Evolutionary conservation across 83 land plant genomes (phyloP).

Genomic region (Thuja plicata): DNA sequence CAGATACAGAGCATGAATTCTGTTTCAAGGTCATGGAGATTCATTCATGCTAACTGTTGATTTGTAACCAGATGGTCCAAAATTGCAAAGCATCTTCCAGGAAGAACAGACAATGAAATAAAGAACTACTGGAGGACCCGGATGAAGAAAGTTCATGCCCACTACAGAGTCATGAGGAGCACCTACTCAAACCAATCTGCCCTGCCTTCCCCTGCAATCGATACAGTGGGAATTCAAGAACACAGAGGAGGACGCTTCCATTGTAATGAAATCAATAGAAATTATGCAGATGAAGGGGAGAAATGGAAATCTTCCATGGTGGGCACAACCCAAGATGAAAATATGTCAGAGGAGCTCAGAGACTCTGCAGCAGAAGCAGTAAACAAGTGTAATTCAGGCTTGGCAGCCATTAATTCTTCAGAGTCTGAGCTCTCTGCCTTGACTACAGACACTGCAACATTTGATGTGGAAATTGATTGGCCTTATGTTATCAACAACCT

Average conservation of each 20-base stretch:
- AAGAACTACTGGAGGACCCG: slow-evolving; percentile 15
- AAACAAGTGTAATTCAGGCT: neutral
- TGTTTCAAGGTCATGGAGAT: too few species aligned
- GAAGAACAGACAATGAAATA: slow-evolving; percentile 14
- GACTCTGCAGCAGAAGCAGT: neutral
- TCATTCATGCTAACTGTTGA: too few species aligned
- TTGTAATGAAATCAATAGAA: neutral
- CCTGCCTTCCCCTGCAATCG: neutral
- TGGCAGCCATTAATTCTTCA: neutral
- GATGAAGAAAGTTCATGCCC: neutral
- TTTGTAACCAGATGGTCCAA: slow-evolving; percentile 7
- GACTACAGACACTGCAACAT: neutral
- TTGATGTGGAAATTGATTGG: neutral
- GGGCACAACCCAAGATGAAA: too few species aligned
- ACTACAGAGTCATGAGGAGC: neutral
- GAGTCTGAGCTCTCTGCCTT: neutral
- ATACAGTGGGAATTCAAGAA: neutral
- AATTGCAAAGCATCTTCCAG: neutral
- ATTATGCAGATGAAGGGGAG: neutral
- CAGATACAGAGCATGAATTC: too few species aligned
- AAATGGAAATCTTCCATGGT: neutral
- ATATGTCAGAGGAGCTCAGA: neutral
- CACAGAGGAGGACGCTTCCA: neutral
- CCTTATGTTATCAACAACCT: neutral
- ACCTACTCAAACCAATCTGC: too few species aligned